A percentile compares a stretch with the other conserved stretches of the same genome.
Evolutionary conservation across 169 alveolate species (phyloP).

Genomic region (Toxoplasma gondii): DNA sequence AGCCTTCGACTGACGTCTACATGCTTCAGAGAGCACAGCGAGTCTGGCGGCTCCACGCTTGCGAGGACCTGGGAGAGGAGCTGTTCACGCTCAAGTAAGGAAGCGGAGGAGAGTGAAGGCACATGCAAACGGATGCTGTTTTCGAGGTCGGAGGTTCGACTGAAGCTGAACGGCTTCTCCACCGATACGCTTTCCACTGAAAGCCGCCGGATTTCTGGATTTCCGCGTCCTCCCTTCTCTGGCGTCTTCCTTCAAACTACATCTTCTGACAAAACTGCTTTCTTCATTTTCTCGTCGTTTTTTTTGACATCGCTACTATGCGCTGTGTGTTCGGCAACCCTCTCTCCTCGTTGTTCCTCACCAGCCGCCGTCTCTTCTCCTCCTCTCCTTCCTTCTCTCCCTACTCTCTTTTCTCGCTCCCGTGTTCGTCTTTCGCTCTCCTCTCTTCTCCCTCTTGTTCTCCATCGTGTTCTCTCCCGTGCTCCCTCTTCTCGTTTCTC

Average conservation of each 20-base stretch:
- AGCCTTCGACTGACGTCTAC: neutral
- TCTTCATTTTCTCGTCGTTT: neutral
- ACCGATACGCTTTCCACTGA: no score
- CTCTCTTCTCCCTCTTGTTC: neutral
- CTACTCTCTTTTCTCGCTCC: no score
- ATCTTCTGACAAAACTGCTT: no score
- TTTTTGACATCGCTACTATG: neutral
- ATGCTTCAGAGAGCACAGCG: neutral
- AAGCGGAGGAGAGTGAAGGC: neutral
- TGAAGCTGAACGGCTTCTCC: no score
- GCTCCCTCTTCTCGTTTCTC: neutral
- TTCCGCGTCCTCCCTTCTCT: no score
- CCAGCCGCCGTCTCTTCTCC: neutral
- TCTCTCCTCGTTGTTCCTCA: neutral
- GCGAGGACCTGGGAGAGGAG: constrained; percentile 32
- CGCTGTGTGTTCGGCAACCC: no score
- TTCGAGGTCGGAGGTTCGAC: no score
- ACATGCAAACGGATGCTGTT: neutral
- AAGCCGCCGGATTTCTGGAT: no score
- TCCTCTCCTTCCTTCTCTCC: no score
- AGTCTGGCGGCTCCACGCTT: neutral
- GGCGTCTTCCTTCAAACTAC: no score
- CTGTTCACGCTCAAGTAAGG: neutral
- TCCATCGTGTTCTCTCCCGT: neutral
- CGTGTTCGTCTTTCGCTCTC: no score